A percentile compares a stretch with the other conserved stretches of the same genome.
Evolutionary conservation across 352 stramenopile species (phyloP).

Genomic region (Phytophthora quininea): DNA sequence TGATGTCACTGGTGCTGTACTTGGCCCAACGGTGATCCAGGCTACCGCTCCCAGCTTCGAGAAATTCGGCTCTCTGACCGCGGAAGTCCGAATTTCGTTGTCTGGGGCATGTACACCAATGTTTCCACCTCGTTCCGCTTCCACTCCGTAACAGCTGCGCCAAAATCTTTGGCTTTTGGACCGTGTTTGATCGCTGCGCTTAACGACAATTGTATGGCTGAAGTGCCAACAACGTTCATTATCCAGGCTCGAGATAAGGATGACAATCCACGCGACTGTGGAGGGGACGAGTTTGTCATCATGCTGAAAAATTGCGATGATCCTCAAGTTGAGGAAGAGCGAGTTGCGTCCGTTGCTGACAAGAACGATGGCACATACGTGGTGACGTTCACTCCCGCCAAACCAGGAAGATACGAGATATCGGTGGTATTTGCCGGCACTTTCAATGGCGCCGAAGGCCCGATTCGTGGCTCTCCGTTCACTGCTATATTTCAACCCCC

Average conservation of each 20-base stretch:
- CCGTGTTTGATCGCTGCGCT: slow-evolving; percentile 83
- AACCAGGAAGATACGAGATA: slow-evolving; percentile 86
- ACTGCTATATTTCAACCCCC: slow-evolving; percentile 39
- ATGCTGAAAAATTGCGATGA: slow-evolving; percentile 54
- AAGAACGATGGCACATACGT: slow-evolving; percentile 95
- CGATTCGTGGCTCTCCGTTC: slow-evolving; percentile 95
- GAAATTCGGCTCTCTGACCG: slow-evolving; percentile 90
- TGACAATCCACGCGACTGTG: slow-evolving; percentile 89
- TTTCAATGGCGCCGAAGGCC: slow-evolving; percentile 93
- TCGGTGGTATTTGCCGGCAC: slow-evolving; percentile 93
- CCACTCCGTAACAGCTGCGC: slow-evolving; percentile 93
- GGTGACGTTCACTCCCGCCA: slow-evolving; percentile 88
- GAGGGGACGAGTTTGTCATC: slow-evolving; percentile 95
- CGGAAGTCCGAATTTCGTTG: slow-evolving; percentile 91
- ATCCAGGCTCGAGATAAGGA: slow-evolving; percentile 93
- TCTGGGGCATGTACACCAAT: slow-evolving; percentile 94
- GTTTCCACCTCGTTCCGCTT: slow-evolving; percentile 88
- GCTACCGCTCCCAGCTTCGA: slow-evolving; percentile 95
- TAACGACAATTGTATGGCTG: slow-evolving; percentile 69
- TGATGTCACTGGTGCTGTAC: slow-evolving; percentile 89
- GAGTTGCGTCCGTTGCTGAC: slow-evolving; percentile 73
- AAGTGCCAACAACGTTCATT: slow-evolving; percentile 86
- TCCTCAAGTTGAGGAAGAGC: slow-evolving; percentile 42
- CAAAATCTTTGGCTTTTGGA: slow-evolving; percentile 94
- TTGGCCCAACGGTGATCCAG: slow-evolving; percentile 86